Base-by-base conservation (phyloP, 2,329 filamentous ascomycete species). In the Coniochaeta sp. region DNA sequence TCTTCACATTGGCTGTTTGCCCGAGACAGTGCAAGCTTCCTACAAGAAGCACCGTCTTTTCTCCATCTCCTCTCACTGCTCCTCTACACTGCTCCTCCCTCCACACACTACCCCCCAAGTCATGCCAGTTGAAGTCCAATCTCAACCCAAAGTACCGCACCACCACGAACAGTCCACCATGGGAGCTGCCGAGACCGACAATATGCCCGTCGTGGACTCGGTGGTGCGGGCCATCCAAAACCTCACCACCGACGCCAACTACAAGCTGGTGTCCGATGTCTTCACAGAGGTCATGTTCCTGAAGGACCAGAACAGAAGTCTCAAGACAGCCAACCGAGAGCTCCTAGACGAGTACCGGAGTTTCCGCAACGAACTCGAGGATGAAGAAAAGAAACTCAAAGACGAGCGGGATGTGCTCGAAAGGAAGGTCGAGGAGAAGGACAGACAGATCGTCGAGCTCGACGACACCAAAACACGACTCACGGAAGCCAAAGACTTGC, bases 191-290 rank as follows among this genome's bases (percentile, higher is more conserved):
- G 47, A 52, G 47, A 52, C 47, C 26, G 47, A 52, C 7, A 17
- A 22, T 9, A 28, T 52, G 47, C 47, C 47, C 32, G 66, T 67
- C 14, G 66, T 73, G n/a, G 70, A 71, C 58, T 69, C 68, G 28
- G 65, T 73, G 12, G 70, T 73, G 19, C 67, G 69, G 4, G 71
- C 71, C 59, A 71, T 72, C 63, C 70, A 69, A 57, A 66, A 68
- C 61, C 65, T 73, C 30, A 68, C 70, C 0, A 66, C 70, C 5
- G 71, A 73, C 57, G 62, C 67, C 60, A 73, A 71, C 63, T 73
- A 73, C 67, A 71, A 71, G 64, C 63, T 71, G 12, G 66, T 73
- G 12, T 66, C 69, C 60, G 68, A 70, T 54, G 67, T 72, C 55
- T 73, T 72, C 61, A 67, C 65, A 59, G 70, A 73, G 59, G 69